Percentiles rank a stretch among this genome's conserved stretches.
These are phyloP conservation scores for Calamus simplicifolius DNA, from an alignment of 176 grass and related monocot genomes.

Conservation along the genomic window DNA sequence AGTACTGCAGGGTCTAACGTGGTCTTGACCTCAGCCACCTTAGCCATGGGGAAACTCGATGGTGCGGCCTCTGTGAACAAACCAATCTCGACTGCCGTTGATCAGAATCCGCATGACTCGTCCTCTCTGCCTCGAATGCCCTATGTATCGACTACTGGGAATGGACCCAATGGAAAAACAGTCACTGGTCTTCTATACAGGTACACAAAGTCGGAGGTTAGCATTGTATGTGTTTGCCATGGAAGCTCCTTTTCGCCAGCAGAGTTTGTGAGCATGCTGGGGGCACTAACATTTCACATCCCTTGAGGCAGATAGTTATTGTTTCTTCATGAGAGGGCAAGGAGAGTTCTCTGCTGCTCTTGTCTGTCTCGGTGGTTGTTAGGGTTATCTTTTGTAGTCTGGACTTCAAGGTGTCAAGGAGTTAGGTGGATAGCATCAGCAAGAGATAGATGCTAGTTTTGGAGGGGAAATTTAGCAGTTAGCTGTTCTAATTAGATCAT, in stretches of 20 bases:
- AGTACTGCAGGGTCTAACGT: too few species aligned
- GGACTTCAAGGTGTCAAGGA: too few species aligned
- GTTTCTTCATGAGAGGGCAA: slow-evolving; percentile 1
- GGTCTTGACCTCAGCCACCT: not conserved
- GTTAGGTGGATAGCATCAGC: too few species aligned
- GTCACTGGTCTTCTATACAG: slow-evolving; percentile 22
- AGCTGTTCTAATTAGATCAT: too few species aligned
- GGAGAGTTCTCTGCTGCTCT: too few species aligned
- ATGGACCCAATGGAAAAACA: not conserved
- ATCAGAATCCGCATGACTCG: not conserved
- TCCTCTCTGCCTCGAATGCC: not conserved
- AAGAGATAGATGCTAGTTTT: too few species aligned
- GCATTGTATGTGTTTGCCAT: slow-evolving; percentile 31
- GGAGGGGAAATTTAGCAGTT: too few species aligned
- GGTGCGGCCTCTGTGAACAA: not conserved
- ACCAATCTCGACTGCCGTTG: not conserved
- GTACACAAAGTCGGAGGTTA: slow-evolving; percentile 2
- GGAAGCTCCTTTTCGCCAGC: slow-evolving; percentile 18
- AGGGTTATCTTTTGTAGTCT: too few species aligned
- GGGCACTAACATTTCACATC: slow-evolving; percentile 14
- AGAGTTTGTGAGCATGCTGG: slow-evolving; percentile 32
- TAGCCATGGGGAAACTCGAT: too few species aligned
- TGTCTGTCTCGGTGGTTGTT: too few species aligned
- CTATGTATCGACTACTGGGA: slow-evolving; percentile 7
- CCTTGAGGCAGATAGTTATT: slow-evolving; percentile 26